These are phyloP conservation scores for Whalleya microplaca DNA, from an alignment of 2,329 filamentous ascomycete species.

Conservation along the genomic window DNA sequence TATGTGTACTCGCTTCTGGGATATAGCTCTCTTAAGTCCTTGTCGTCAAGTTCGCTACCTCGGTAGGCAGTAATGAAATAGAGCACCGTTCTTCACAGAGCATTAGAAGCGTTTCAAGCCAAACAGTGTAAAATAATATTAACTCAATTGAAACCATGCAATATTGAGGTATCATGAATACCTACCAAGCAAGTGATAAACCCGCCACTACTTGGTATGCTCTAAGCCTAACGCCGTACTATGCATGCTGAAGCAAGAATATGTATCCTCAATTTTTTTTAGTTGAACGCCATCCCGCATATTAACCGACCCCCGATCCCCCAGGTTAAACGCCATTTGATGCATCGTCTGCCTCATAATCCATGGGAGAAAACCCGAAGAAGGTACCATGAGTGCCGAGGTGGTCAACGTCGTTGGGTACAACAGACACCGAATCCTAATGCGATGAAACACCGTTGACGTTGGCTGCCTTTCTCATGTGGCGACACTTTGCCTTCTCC, in stretches of 20 bases:
- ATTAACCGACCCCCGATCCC: background rate
- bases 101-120: background rate
- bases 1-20: too few species aligned
- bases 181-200: background rate
- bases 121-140: background rate
- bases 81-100: background rate
- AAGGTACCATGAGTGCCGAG: background rate
- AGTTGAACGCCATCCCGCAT: background rate
- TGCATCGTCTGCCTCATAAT: slow-evolving; percentile 1
- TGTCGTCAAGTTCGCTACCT: too few species aligned
- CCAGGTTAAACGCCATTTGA: slow-evolving; percentile 14
- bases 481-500: slow-evolving; percentile 17
- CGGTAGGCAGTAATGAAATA: background rate
- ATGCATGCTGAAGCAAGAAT: background rate
- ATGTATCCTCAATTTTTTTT: background rate
- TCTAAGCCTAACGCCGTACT: background rate
- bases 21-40: too few species aligned
- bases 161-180: background rate
- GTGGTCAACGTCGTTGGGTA: background rate
- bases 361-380: background rate
- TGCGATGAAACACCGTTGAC: slow-evolving; percentile 18
- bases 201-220: background rate
- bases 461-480: slow-evolving; percentile 14
- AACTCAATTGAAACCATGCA: background rate
- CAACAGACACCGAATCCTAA: too few species aligned